Base-by-base conservation (phyloP, 345 rosid species). In the Ailanthus altissimus region DNA sequence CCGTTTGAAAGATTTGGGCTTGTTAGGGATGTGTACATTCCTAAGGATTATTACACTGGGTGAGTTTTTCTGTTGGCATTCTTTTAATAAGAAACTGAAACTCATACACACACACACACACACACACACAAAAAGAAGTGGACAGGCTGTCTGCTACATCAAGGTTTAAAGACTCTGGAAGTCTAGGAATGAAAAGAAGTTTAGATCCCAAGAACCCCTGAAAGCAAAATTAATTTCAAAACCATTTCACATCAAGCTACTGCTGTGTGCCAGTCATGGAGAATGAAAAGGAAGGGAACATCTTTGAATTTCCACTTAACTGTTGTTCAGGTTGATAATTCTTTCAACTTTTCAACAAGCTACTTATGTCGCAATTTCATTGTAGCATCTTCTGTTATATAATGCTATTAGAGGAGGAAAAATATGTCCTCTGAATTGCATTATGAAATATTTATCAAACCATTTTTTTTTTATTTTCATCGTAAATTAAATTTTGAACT, bases 1-100 rank as follows among this genome's bases (percentile, higher is more conserved):
- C 92, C 97, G 1, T 96, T 94, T 75, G 98, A 93, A 90, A 90
- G 97, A 68, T 94, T 85, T 78, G 99, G 98, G 50, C 82, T 77
- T 70, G 97, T 96, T 66, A 91, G 97, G 79, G 98, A 93, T 78
- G 97, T 96, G 15, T 96, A 96, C 84, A 86, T 96, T 74, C 98
- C 99, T 0, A 88, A 89, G 85, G 98, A 96, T 77, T 96, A 90
- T 80, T 88, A 92, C 86, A 83, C 98, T 38, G 97, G 99, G 99
- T 96, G 73, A 82, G 94, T 76, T 68, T 72, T 63, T 25, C 47
- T 1, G n/a, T 40, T 61, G 43, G 53, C 20, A 15, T 26, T 5
- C 5, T 16, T 2, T 6, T 32, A 32, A 32, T 32, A 32, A 32
- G 38, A 32, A 32, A 32, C 38, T 32, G 38, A 32, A 32, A 32